A percentile compares a stretch with the other conserved stretches of the same genome.
Evolutionary conservation across 2,329 filamentous ascomycete species (phyloP).

Genomic region (Pseudogymnoascus sp.): DNA sequence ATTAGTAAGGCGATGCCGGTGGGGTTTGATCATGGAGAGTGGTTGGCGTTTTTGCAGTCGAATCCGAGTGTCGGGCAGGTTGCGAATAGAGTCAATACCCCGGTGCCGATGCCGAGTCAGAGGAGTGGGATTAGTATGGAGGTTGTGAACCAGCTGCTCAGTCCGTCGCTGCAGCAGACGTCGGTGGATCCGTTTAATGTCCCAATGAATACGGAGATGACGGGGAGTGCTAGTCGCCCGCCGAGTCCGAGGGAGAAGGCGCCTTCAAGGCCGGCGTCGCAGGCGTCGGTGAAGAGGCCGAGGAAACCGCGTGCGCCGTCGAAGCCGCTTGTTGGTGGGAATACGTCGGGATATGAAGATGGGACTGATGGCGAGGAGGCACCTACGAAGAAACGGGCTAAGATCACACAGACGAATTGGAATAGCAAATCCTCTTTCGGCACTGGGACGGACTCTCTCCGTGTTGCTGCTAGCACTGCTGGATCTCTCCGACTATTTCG

Average conservation of each 20-base stretch:
- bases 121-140: slow-evolving; percentile 27
- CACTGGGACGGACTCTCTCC: slow-evolving; percentile 66
- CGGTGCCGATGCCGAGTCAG: slow-evolving; percentile 16
- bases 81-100: slow-evolving; percentile 21
- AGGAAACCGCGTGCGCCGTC: slow-evolving; percentile 15
- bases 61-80: slow-evolving; percentile 48
- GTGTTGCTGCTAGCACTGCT: slow-evolving; percentile 84
- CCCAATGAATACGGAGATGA: slow-evolving; percentile 13
- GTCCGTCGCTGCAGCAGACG: slow-evolving; percentile 22
- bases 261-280: slow-evolving; percentile 22
- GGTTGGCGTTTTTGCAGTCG: slow-evolving; percentile 68
- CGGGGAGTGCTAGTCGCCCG: slow-evolving; percentile 14
- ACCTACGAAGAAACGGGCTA: slow-evolving; percentile 68
- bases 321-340: slow-evolving; percentile 36
- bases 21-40: slow-evolving; percentile 64
- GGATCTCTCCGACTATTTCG: slow-evolving; percentile 80
- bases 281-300: slow-evolving; percentile 22
- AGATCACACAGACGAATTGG: slow-evolving; percentile 64
- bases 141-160: slow-evolving; percentile 27
- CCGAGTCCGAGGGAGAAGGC: slow-evolving; percentile 16
- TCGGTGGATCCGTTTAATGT: slow-evolving; percentile 18
- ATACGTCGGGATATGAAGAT: slow-evolving; percentile 68
- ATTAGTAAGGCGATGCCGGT: slow-evolving; percentile 49
- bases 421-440: slow-evolving; percentile 67
- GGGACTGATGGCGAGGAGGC: slow-evolving; percentile 31